Conservation (phyloP, 257 asterid genomes). For the Pogostemon cablin region DNA sequence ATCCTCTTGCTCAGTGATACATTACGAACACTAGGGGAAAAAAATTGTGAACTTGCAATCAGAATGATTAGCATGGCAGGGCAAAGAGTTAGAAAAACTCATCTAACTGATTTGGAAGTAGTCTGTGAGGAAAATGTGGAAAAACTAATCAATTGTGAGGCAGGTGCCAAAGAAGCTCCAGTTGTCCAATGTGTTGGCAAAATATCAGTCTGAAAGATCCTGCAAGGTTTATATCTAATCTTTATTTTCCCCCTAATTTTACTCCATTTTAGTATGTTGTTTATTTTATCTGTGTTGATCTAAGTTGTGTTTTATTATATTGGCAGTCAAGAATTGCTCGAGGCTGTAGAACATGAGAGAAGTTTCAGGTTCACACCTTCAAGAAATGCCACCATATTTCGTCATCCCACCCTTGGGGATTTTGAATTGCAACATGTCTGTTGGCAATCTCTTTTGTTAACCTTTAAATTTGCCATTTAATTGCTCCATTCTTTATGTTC, state of each 20-base stretch:
- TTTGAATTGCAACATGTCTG: constrained; percentile 82
- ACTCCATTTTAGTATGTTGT: constrained; percentile 5
- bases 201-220: constrained; percentile 82
- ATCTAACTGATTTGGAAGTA: neutral
- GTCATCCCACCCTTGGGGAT: constrained; percentile 74
- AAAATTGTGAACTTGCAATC: constrained; percentile 10
- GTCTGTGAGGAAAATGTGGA: constrained; percentile 21
- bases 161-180: constrained; percentile 98
- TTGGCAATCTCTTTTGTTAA: constrained; percentile 26
- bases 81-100: constrained; percentile 4
- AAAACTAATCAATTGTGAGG: constrained; percentile 30
- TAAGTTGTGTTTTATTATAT: neutral
- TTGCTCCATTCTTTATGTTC: constrained; percentile 9
- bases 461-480: neutral
- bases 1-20: constrained; percentile 11
- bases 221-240: constrained; percentile 48
- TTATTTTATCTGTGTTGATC: constrained; percentile 19
- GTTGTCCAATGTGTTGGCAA: constrained; percentile 99
- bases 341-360: constrained; percentile 81
- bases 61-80: constrained; percentile 13
- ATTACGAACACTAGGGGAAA: neutral
- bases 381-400: constrained; percentile 68
- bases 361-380: constrained; percentile 58
- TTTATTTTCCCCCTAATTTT: constrained; percentile 14
- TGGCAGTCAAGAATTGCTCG: constrained; percentile 94